Evolutionary conservation across 345 rosid species (phyloP), one percentile per base, ranked within the genome.

Genomic region (Pugionium dolabratum): DNA sequence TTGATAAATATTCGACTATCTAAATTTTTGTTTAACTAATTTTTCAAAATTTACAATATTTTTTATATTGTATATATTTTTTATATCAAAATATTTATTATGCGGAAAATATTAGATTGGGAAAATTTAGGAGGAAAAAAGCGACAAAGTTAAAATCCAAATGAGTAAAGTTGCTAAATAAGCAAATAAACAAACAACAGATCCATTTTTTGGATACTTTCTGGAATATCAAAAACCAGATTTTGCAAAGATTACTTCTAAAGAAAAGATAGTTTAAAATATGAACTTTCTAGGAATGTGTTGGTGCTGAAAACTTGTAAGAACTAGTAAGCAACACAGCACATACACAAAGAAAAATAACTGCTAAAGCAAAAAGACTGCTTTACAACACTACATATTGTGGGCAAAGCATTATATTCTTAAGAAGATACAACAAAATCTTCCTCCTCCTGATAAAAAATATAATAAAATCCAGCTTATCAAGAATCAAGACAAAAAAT

Each of bases 301-400:
- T 18, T 18, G 18, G 18, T 18, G 18, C 18, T 18, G 18, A 18
- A 18, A 18, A 18, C 18, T 18, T 18, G 18, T 4, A 27, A 5
- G 68, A 53, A 62, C 28, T 48, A 48, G 26, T 33, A 47, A 71
- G 65, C 75, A 70, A 46, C 50, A 70, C 59, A 54, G 54, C 63
- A 63, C 30, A 54, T 31, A 71, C 70, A 71, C 56, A 63, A 44
- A 62, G 30, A 70, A 6, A 54, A 18, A 62, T 30, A 34, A 54
- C 32, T 71, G 44, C 42, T 37, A 62, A 62, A 70, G 65, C 76
- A 57, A 48, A 72, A 64, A 49, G 40, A 32, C 39, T 57, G 34
- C 76, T 64, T 64, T 72, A 72, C 64, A 63, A 62, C 75, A 63
- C 69, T 10, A 39, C 44, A 54, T 70, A 3, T 63, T 39, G 58